A percentile compares a stretch with the other conserved stretches of the same genome.
These are phyloP conservation scores for Starmerella sirachaensis DNA, from an alignment of 805 yeast species.

Conservation along the genomic window DNA sequence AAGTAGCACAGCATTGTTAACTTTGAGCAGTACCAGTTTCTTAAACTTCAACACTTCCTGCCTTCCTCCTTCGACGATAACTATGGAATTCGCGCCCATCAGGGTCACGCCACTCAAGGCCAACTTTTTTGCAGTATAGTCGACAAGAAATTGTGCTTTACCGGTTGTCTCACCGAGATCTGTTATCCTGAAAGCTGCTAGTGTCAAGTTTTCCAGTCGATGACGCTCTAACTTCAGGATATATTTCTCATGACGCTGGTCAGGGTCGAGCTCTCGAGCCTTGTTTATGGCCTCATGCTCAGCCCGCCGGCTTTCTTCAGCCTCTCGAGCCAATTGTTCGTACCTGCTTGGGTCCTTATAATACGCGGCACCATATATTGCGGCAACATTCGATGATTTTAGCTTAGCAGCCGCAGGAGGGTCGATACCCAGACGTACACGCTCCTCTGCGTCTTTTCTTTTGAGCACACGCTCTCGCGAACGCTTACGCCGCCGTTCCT, in stretches of 20 bases:
- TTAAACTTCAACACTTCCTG: conserved; percentile 51
- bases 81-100: conserved; percentile 32
- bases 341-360: conserved; percentile 80
- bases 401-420: conserved; percentile 87
- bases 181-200: conserved; percentile 45
- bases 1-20: conserved; percentile 33
- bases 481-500: conserved; percentile 60
- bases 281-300: conserved; percentile 52
- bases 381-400: conserved; percentile 72
- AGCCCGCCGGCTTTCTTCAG: conserved; percentile 49
- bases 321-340: conserved; percentile 57
- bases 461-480: conserved; percentile 52
- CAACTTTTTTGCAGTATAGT: conserved; percentile 66
- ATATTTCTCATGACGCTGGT: conserved; percentile 42
- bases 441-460: conserved; percentile 62
- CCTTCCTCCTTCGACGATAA: conserved; percentile 66
- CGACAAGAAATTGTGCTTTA: conserved; percentile 35
- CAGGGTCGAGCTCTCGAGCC: conserved; percentile 48
- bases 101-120: conserved; percentile 47
- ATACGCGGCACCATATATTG: conserved; percentile 72
- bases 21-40: conserved; percentile 40
- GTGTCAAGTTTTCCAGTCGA: conserved; percentile 39
- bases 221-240: conserved; percentile 38
- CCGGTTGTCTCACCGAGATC: conserved; percentile 33
- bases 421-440: conserved; percentile 66